Base-by-base conservation (phyloP, 108 stramenopile genomes). In the Fragilariopsis cylindrus region DNA sequence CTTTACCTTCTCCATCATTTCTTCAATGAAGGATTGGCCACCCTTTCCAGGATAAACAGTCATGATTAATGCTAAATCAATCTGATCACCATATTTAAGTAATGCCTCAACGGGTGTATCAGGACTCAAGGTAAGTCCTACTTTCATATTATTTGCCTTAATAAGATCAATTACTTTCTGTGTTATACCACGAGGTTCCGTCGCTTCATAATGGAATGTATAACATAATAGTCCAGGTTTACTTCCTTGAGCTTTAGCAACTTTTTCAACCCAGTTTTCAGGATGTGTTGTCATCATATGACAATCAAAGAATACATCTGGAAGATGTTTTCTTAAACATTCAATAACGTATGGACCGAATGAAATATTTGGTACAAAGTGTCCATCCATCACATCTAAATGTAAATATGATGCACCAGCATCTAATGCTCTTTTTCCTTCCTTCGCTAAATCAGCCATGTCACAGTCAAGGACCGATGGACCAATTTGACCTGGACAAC, bases 221-320 rank as follows among this genome's bases (percentile, higher is more conserved):
- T 85, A 91, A 52, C 78, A 80, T 18, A 82, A 19, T 15, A 76
- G 69, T 2, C 76, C 76, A 11, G 76, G 76, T 39, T 54, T 80
- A 43, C 67, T 74, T 9, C 83, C 91, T 15, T 92, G 92, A 6
- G 95, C 96, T 49, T 86, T 89, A 48, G 90, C 87, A 74, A 97
- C 78, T 13, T 87, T 86, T 48, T 85, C 86, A 4, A 97, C 88
- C 96, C 95, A 97, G 16, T 93, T 92, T 43, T 72, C 89, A 11
- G 96, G 96, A 63, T 96, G 77, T n/a, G 86, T 71, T 11, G 90
- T 90, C 96, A 97, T 97, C 79, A 97, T 71, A 70, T 97, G 96
- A 73, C 92, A 92, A 69, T 96, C 96, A 57, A 97, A 75, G 39
- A 82, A 84, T 15, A 82, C 81, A 56, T 80, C 85, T 11, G 80